Evolutionary conservation across 345 rosid genomes (phyloP), one percentile per base, ranked within the genome.

Genomic region (Rhodamnia argentea): DNA sequence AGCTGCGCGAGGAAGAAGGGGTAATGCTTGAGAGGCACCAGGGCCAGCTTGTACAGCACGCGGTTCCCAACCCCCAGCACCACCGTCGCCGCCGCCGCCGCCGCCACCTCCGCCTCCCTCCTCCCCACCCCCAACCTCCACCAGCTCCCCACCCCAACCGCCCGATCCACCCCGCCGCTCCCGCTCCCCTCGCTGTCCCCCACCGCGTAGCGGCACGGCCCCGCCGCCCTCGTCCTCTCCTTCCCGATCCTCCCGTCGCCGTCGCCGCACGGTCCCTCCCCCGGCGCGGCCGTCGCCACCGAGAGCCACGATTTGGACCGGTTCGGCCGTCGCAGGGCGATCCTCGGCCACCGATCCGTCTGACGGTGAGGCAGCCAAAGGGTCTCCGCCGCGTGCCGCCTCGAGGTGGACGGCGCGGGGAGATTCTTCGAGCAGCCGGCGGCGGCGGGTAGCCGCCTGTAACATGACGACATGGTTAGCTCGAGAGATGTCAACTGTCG

Each of bases 1-100:
- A 96, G 94, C 93, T 96, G 99, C 23, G 99, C 99, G 88, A 96
- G 96, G 89, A 96, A 96, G 95, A 96, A 96, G 26, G 99, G 99
- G 88, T 94, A 94, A 42, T 92, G 95, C 90, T 93, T 95, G 86
- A 96, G 98, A 83, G 99, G 98, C 85, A 96, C 91, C 83, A 96
- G 90, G 16, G 99, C 99, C 55, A 96, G 90, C 86, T 96, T 96
- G 89, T 96, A 91, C 86, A 96, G 52, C 84, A 96, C 98, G 40
- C 99, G 95, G 85, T 96, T 96, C 86, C 98, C 99, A 3, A 95
- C 99, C 1, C 99, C 99, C 42, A 96, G 64, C 84, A 92, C 93
- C 90, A 94, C 94, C 84, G 99, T 94, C 6, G 86, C 88, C 82
- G 87, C 96, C 87, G 94, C 96, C n/a, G 98, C 98, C n/a, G 91